Conservation (phyloP, 148 eudicot species). For the Polygonum maritimum region DNA sequence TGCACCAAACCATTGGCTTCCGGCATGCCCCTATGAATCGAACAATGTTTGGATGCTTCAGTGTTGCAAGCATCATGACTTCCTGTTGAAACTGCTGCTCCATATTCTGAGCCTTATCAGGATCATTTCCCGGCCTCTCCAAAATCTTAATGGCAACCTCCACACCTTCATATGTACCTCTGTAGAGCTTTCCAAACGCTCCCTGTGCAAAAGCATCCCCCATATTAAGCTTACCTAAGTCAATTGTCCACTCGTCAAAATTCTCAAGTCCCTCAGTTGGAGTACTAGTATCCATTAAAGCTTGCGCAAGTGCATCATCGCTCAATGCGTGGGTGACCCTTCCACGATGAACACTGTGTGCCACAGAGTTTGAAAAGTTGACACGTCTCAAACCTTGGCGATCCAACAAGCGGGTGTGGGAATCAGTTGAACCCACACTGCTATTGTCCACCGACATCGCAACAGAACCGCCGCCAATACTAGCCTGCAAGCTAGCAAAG, state of each 20-base stretch:
- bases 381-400: conserved; percentile 79
- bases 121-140: conserved; percentile 95
- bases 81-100: conserved; percentile 99
- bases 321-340: conserved; percentile 71
- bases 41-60: conserved; percentile 91
- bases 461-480: conserved; percentile 92
- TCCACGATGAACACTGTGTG: conserved; percentile 56
- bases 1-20: conserved; percentile 99
- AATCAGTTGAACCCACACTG: conserved; percentile 88
- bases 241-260: conserved; percentile 94
- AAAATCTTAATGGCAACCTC: conserved; percentile 95
- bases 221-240: conserved; percentile 83
- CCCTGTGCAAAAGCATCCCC: conserved; percentile 96
- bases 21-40: conserved; percentile 93
- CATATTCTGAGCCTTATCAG: conserved; percentile 76
- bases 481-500: conserved; percentile 62
- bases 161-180: conserved; percentile 86
- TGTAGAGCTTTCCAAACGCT: conserved; percentile 92
- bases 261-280: conserved; percentile 75
- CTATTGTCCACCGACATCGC: conserved; percentile 94
- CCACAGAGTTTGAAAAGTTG: conserved; percentile 49
- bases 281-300: conserved; percentile 65
- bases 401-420: conserved; percentile 76
- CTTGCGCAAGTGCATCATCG: conserved; percentile 88
- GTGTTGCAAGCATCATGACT: conserved; percentile 90